Evolutionary conservation across 345 rosid genomes (phyloP), one percentile per base, ranked within the genome.

Genomic region (Chamaenerion angustifolium): DNA sequence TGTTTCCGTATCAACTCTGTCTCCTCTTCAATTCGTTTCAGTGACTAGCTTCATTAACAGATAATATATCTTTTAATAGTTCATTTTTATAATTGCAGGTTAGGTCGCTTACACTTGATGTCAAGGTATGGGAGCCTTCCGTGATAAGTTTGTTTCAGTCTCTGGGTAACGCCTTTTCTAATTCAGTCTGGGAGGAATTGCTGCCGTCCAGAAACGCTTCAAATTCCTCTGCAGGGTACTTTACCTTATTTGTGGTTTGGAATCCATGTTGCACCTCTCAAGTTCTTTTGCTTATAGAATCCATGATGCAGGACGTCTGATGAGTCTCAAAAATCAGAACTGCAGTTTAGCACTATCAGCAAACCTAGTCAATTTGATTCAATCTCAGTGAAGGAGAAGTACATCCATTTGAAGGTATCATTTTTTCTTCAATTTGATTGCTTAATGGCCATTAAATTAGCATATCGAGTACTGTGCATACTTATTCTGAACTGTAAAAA

Each of bases 101-200:
- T 44, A 81, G 99, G 59, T 93, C 97, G 15, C 90, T 93, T 47
- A 93, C 96, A 8, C 99, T 93, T 48, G 99, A 93, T 66, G 99
- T 93, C 60, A 85, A 85, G 68, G 81, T 79, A 47, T 88, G 99
- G 99, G 99, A 93, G 68, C 99, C 94, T 46, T 88, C 94, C 54
- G 99, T 93, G 59, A 80, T 93, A 66, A 78, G 69, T 62, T 75
- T 93, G 81, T 93, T 93, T 76, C 97, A 83, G 73, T 85, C 97
- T 56, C 68, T 93, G 57, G 97, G 99, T 40, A 93, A 88, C 67
- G 72, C 84, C 40, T 93, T 74, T 50, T 88, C 88, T 21, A 88
- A 93, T 76, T 82, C 92, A 43, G 90, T 93, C 48, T 93, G 99
- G 99, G 95, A 93, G 85, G 97, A 93, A 58, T 57, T 82, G 43